Percentiles rank a stretch among this genome's conserved stretches.
Evolutionary conservation across 2,329 filamentous ascomycete species (phyloP).

Genomic region (Drechslerella coelobrocha): DNA sequence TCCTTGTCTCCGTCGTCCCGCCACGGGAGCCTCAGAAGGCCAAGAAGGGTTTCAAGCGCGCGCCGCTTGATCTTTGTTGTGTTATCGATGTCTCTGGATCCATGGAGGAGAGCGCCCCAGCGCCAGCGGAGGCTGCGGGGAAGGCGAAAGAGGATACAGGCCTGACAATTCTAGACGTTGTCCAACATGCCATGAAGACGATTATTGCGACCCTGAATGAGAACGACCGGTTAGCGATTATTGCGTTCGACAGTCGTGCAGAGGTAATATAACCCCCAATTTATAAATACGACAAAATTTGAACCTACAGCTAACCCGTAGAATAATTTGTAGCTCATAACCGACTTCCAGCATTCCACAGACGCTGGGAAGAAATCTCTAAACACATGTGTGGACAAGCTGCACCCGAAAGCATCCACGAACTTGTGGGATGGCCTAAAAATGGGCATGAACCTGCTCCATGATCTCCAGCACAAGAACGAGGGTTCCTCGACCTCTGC

Average conservation of each 20-base stretch:
- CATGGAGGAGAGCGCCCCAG: slow-evolving; percentile 63
- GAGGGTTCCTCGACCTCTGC: slow-evolving; percentile 29
- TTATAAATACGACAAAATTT: slow-evolving; percentile 4
- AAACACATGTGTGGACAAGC: slow-evolving; percentile 59
- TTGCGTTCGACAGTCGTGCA: slow-evolving; percentile 63
- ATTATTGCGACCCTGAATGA: slow-evolving; percentile 66
- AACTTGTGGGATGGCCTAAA: slow-evolving; percentile 68
- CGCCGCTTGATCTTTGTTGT: slow-evolving; percentile 64
- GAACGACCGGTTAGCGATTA: slow-evolving; percentile 66
- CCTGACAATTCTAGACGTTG: slow-evolving; percentile 66
- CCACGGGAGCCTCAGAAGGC: slow-evolving; percentile 23
- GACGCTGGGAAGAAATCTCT: slow-evolving; percentile 60
- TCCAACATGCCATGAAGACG: slow-evolving; percentile 67
- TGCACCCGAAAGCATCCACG: slow-evolving; percentile 60
- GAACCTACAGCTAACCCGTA: neutral
- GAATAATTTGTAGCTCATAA: slow-evolving; percentile 56
- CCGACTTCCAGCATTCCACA: slow-evolving; percentile 63
- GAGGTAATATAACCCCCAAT: slow-evolving; percentile 53
- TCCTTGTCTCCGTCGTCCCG: slow-evolving; percentile 37
- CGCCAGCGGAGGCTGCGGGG: slow-evolving; percentile 57
- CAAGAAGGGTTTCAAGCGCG: slow-evolving; percentile 40
- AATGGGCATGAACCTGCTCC: slow-evolving; percentile 63
- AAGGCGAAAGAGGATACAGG: slow-evolving; percentile 61
- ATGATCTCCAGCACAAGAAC: slow-evolving; percentile 54
- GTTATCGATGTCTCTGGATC: slow-evolving; percentile 69